Evolutionary conservation across 257 asterid species (phyloP).

Genomic region (Linderniella brevidens): DNA sequence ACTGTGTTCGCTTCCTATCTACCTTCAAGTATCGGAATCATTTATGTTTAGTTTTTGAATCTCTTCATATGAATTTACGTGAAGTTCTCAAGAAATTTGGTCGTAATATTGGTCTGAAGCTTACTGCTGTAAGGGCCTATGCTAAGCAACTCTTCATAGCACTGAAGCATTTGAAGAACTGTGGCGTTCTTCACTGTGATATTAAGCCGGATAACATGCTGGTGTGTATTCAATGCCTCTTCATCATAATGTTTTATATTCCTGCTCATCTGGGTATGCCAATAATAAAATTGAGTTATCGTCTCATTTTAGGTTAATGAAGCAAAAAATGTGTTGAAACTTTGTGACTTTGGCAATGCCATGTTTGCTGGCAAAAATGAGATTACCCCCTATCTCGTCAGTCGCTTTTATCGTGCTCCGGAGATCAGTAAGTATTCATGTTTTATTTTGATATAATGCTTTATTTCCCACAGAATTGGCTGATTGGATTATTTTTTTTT

Average conservation of each 20-base stretch:
- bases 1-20: slow-evolving; percentile 87
- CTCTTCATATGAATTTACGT: slow-evolving; percentile 99
- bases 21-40: slow-evolving; percentile 95
- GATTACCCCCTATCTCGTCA: slow-evolving; percentile 92
- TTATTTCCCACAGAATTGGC: background rate
- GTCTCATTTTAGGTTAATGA: slow-evolving; percentile 60
- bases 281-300: background rate
- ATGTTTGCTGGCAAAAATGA: slow-evolving; percentile 99
- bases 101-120: slow-evolving; percentile 95
- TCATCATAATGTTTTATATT: too few relatives aligned
- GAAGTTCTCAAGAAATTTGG: slow-evolving; percentile 97
- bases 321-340: slow-evolving; percentile 80
- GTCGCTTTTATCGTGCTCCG: slow-evolving; percentile 99
- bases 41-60: slow-evolving; percentile 98
- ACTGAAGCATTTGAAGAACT: slow-evolving; percentile 76
- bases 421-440: slow-evolving; percentile 67
- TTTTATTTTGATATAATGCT: background rate
- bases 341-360: slow-evolving; percentile 97
- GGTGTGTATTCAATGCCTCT: slow-evolving; percentile 26
- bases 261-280: background rate
- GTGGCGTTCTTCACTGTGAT: slow-evolving; percentile 97
- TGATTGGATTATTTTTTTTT: background rate
- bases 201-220: slow-evolving; percentile 98
- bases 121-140: slow-evolving; percentile 93
- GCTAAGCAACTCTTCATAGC: slow-evolving; percentile 97